phyloP scores from a whole-genome alignment of 2,329 filamentous ascomycete genomes.

The Apiospora aurea region DNA sequence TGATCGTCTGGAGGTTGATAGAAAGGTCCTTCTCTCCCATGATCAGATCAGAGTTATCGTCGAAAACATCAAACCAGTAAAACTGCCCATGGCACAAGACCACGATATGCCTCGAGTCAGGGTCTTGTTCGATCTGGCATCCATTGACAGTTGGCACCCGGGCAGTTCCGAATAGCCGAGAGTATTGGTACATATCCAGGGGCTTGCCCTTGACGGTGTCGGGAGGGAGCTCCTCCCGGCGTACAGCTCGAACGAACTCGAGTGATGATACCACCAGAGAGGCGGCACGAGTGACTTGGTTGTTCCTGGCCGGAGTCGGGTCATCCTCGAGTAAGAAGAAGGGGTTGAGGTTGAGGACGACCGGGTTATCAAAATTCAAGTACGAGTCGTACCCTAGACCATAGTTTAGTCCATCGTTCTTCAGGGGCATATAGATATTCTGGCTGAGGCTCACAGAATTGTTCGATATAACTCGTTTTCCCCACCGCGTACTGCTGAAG shows the following conservation, averaged over 20 bases:
- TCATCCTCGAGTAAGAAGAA: constrained; percentile 98
- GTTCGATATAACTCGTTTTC: constrained; percentile 96
- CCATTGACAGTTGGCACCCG: constrained; percentile 93
- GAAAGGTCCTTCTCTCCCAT: constrained; percentile 96
- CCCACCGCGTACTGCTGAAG: constrained; percentile 89
- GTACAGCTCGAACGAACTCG: constrained; percentile 90
- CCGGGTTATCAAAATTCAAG: constrained; percentile 95
- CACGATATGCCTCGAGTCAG: constrained; percentile 89
- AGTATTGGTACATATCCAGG: constrained; percentile 98
- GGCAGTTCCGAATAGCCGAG: constrained; percentile 91
- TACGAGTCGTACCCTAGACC: constrained; percentile 96
- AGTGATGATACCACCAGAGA: constrained; percentile 90
- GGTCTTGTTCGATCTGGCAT: constrained; percentile 94
- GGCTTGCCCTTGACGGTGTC: constrained; percentile 85
- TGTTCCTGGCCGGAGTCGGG: constrained; percentile 93
- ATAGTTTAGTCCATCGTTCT: not conserved
- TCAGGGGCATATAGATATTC: not conserved
- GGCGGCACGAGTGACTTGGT: constrained; percentile 93
- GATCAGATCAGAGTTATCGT: constrained; percentile 92
- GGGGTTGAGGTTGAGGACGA: constrained; percentile 95
- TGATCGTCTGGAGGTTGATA: constrained; percentile 89
- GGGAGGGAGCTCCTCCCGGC: constrained; percentile 89
- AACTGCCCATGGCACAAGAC: constrained; percentile 95
- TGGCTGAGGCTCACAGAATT: constrained; percentile 79
- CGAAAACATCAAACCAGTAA: constrained; percentile 98